Evolutionary conservation across 2,329 filamentous ascomycete genomes (phyloP), one percentile per base, ranked within the genome.

Genomic region (Aaosphaeria pasadenensis): DNA sequence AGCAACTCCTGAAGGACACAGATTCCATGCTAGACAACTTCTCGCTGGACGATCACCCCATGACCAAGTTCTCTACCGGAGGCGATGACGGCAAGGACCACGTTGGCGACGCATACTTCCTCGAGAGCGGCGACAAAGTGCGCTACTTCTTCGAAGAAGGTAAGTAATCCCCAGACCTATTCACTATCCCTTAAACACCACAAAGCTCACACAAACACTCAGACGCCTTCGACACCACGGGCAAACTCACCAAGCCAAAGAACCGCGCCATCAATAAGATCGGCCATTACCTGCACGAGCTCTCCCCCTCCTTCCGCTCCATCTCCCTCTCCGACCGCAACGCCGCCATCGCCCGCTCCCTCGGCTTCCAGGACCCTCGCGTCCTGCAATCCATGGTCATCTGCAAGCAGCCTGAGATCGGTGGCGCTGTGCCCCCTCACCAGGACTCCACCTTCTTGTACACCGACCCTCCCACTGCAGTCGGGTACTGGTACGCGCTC

Each of bases 401-500:
- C 60, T 96, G 91, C 82, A 99, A 99, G 72, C 92, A 96, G 74
- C 91, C 94, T 24, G 89, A 95, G 72, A 96, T 97, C 45, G 94
- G 94, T 30, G 92, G 89, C 24, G 88, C 88, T 2, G 94, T 97
- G 39, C 90, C 88, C 1, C 84, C 90, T 24, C 94, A 99, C 69
- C 91, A 96, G 73, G 92, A 97, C 71, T 89, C 83, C 55, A 91
- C 90, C 1, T 99, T 97, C 59, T 60, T 99, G 52, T 97, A 95
- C 69, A 97, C 94, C 1, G 77, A 91, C 56, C 87, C 89, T 35
- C 92, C 92, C 1, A 88, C 83, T 36, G 94, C 94, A 0, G 88
- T 97, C 2, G 94, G 94, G 0, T 97, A 92, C 75, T 99, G 94
- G 94, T 95, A 96, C 70, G 94, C 94, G 9, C 80, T 99, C 36